Evolutionary conservation across 164 flowering plant species (phyloP), one percentile per base, ranked within the genome.

Genomic region (Vitis rupestris): DNA sequence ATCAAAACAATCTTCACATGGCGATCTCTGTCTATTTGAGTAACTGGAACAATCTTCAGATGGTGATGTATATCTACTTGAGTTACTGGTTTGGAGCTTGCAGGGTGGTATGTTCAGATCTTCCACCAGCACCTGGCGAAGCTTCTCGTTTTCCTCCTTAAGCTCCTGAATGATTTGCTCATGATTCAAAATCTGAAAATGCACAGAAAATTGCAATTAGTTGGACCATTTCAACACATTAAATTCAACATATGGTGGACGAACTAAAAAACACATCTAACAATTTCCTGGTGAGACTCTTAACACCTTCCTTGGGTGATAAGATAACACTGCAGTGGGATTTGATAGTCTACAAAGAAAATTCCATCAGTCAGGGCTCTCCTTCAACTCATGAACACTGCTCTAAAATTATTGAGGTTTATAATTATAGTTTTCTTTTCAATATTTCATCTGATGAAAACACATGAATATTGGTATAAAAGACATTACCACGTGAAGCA

Each of bases 91-190:
- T 75, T 85, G 80, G 59, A 92, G 79, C 76, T 88, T 91, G 74
- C 76, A 74, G 15, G 90, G 78, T n/a, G 91, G 80, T 68, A 93
- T 75, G 74, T 91, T 91, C 23, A 93, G 79, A 65, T 93, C 97
- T 72, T 91, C 93, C 51, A 86, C 72, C 51, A 96, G 81, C 73
- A 93, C 80, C 50, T 76, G 81, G 6, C 83, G 90, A 59, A 96
- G 90, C 84, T 85, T 91, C 70, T 88, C 85, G 73, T 91, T 91
- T 71, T 96, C 97, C 61, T 86, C 85, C 80, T 77, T 81, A 65
- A 93, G 85, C 70, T 90, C 88, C 58, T 96, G 97, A 61, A 93
- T 90, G 66, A 84, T 58, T 74, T 82, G 74, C 77, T 96, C 95
- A 71, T 96, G 99, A 75, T 84, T 93, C 76, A 96, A 64, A 19